Evolutionary conservation across 2,329 filamentous ascomycete species (phyloP), one percentile per base, ranked within the genome.

Genomic region (Anthostomella pinea): DNA sequence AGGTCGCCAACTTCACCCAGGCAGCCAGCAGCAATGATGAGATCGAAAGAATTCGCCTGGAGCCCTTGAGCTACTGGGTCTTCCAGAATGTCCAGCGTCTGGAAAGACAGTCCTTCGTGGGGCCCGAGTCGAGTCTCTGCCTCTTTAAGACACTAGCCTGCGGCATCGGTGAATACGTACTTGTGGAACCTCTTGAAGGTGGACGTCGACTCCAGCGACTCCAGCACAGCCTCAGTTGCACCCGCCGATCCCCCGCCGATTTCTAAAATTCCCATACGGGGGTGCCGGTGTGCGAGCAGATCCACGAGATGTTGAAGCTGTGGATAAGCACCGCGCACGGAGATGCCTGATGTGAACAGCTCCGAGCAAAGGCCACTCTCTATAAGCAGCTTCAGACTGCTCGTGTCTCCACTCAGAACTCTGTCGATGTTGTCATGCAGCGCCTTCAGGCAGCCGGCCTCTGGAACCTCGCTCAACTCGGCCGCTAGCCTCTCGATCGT

Each of bases 101-200:
- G 33, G 17, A 37, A 41, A 5, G 11, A 18, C 13, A 41, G 8
- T 9, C 38, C 38, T 27, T 17, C 6, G 21, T 26, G 13, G n/a
- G 9, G 23, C 3, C 7, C 25, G 17, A 43, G 39, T 16, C n/a
- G 20, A 7, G 36, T 27, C 22, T 39, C 30, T 24, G 41, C 33
- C 8, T 43, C 37, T 13, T 17, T 9, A 15, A 43, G 13, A 10
- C 10, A 43, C 26, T 22, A 34, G 5, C 11, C 16, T 10, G 17
- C 26, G 5, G 30, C 8, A 9, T 44, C 41, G 10, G 41, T 44
- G 22, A 40, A 40, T 2, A 35, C 30, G 15, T 44, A 40, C 6
- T 44, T 30, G 11, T 38, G 33, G 11, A 40, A 25, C 22, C 34
- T 31, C 17, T 44, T 44, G 8, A 19, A 27, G 5, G 22, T 6